These are phyloP conservation scores for Euphorbia tirucalli DNA, from an alignment of 345 rosid species.

Conservation along the genomic window DNA sequence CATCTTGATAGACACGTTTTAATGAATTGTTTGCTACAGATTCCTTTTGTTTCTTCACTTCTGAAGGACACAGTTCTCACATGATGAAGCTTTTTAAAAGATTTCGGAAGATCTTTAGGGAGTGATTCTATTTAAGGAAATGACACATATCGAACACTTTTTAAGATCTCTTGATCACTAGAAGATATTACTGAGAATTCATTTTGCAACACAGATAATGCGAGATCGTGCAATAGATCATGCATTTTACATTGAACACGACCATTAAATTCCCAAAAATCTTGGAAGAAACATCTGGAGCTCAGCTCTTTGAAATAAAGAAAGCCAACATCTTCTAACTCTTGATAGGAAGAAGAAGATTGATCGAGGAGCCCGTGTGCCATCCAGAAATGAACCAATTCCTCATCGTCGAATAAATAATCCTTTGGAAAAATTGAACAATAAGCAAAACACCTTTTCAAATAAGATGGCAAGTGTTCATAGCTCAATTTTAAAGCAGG, in stretches of 20 bases:
- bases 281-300: neutral
- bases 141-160: slow-evolving; percentile 17
- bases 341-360: neutral
- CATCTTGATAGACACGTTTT: slow-evolving; percentile 13
- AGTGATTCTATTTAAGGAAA: neutral
- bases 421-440: slow-evolving; percentile 5
- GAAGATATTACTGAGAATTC: slow-evolving; percentile 3
- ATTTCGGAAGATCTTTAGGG: neutral
- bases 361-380: slow-evolving; percentile 8
- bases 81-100: neutral
- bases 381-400: slow-evolving; percentile 8
- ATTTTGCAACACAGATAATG: slow-evolving; percentile 3
- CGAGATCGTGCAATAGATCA: slow-evolving; percentile 18
- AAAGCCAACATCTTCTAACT: slow-evolving; percentile 6
- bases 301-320: slow-evolving; percentile 5
- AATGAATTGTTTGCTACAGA: slow-evolving; percentile 3
- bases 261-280: neutral
- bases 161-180: neutral
- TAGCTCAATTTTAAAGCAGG: slow-evolving; percentile 15
- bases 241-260: slow-evolving; percentile 8
- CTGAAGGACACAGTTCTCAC: slow-evolving; percentile 18
- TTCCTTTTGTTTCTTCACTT: neutral
- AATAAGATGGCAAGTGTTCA: slow-evolving; percentile 6
- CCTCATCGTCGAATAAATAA: too few species aligned
- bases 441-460: slow-evolving; percentile 13